A percentile compares a stretch with the other conserved stretches of the same genome.
Conservation (phyloP, 2,329 filamentous ascomycete genomes). For the Trichocomaceae sp. region DNA sequence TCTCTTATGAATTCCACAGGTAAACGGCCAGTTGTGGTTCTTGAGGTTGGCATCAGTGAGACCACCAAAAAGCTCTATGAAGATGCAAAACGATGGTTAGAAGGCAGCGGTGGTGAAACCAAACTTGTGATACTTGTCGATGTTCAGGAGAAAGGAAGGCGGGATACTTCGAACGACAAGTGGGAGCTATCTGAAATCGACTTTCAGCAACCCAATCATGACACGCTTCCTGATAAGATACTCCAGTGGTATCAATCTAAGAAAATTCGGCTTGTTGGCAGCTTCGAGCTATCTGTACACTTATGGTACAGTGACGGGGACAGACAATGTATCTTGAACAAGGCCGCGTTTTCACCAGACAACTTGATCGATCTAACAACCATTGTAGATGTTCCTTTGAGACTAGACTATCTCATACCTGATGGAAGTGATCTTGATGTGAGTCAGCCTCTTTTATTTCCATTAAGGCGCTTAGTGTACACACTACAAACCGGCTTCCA, state of each 20-base stretch:
- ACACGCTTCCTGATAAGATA: background rate
- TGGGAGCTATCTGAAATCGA: background rate
- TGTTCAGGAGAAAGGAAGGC: too few relatives aligned
- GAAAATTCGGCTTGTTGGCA: constrained; percentile 1
- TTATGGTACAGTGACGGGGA: too few relatives aligned
- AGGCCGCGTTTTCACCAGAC: too few relatives aligned
- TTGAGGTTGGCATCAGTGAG: background rate
- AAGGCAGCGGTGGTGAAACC: background rate
- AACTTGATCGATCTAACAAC: too few relatives aligned
- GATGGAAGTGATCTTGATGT: too few relatives aligned
- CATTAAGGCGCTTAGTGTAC: too few relatives aligned
- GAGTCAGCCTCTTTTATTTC: too few relatives aligned
- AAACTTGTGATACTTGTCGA: too few relatives aligned
- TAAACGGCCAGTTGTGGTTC: constrained; percentile 5
- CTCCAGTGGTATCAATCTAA: constrained; percentile 2
- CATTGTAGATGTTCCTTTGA: too few relatives aligned
- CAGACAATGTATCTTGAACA: constrained; percentile 5
- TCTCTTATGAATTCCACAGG: background rate
- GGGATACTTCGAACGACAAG: background rate
- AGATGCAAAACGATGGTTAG: background rate
- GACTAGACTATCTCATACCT: too few relatives aligned
- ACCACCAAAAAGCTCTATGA: background rate
- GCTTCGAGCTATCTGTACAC: constrained; percentile 6
- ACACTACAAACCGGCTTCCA: too few relatives aligned
- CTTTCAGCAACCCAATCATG: background rate